Evolutionary conservation across 2,329 filamentous ascomycete genomes (phyloP), one percentile per base, ranked within the genome.

Genomic region (Alternaria gansuensis): DNA sequence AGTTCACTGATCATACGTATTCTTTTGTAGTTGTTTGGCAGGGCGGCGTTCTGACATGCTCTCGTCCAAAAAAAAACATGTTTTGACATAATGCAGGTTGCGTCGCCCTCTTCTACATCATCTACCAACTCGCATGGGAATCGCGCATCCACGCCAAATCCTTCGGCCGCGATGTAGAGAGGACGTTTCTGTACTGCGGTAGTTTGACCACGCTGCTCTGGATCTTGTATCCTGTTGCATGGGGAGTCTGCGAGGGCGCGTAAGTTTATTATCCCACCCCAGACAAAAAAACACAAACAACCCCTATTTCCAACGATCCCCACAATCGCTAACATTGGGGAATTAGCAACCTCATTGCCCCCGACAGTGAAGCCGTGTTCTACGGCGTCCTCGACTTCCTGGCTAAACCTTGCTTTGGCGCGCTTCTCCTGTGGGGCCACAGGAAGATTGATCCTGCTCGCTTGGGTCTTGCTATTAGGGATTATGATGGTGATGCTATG

Each of bases 311-410:
- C 17, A 17, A 17, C 17, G 17, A 17, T 17, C 17, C 17, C 24
- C 33, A 11, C 26, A 23, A 5, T 39, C 28, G 13, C 54, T 60
- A 31, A 58, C 39, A 21, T 4, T 3, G 9, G 14, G 14, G 33
- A 87, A 17, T 17, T 31, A 87, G 86, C 10, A 90, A 90, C 65
- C 76, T 88, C 62, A 88, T 90, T 50, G 76, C 87, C 2, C 84
- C 87, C 0, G 88, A 91, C 69, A 85, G 84, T 0, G 88, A 91
- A 70, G 86, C 87, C 10, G 77, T 89, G 58, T 90, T 90, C 72
- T 91, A 91, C 69, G 87, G 88, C 40, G 77, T 90, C 3, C 80
- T 91, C 0, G 88, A 91, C 59, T 75, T 90, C 5, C 60, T 89
- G 3, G 83, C 88, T 6, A 90, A 90, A 78, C 86, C 87, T 0